Percentiles rank a stretch among this genome's conserved stretches.
These are phyloP conservation scores for Byssothecium circinans DNA, from an alignment of 2,329 filamentous ascomycete species.

Conservation along the genomic window DNA sequence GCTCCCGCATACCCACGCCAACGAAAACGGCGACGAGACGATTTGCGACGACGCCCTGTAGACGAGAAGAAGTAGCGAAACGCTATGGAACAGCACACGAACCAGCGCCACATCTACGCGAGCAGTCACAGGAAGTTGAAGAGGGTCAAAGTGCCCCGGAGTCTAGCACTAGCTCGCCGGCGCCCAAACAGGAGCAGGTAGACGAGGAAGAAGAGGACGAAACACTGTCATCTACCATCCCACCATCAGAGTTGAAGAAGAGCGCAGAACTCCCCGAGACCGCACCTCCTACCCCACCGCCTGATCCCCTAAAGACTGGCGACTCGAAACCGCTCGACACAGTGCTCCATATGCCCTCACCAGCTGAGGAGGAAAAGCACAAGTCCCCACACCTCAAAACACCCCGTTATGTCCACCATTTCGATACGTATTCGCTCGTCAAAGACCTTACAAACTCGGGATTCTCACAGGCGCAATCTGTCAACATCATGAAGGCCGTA, in stretches of 20 bases:
- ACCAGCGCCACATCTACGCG: conserved; percentile 44
- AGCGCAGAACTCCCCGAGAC: conserved; percentile 11
- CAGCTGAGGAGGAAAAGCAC: conserved; percentile 43
- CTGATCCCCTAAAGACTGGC: conserved; percentile 25
- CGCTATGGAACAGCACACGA: conserved; percentile 54
- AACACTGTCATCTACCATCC: conserved; percentile 17
- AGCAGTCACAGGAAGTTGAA: conserved; percentile 9
- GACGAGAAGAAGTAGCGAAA: conserved; percentile 25
- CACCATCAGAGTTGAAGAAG: conserved; percentile 14
- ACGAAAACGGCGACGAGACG: conserved; percentile 6
- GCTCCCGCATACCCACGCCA: conserved; percentile 22
- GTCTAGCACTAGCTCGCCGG: conserved; percentile 5
- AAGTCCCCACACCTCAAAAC: conserved; percentile 70
- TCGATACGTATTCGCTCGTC: conserved; percentile 90
- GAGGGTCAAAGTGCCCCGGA: conserved; percentile 3
- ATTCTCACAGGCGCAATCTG: conserved; percentile 73
- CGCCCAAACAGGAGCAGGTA: conserved; percentile 12
- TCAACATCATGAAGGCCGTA: conserved; percentile 90
- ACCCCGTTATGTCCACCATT: conserved; percentile 88
- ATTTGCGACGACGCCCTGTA: conserved; percentile 3
- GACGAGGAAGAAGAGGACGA: conserved; percentile 30
- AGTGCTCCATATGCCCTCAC: conserved; percentile 46
- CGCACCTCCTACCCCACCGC: conserved; percentile 17
- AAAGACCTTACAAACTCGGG: conserved; percentile 72
- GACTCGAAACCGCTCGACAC: conserved; percentile 44